phyloP scores from a whole-genome alignment of 2,329 filamentous ascomycete genomes.

The Cytospora mali region DNA sequence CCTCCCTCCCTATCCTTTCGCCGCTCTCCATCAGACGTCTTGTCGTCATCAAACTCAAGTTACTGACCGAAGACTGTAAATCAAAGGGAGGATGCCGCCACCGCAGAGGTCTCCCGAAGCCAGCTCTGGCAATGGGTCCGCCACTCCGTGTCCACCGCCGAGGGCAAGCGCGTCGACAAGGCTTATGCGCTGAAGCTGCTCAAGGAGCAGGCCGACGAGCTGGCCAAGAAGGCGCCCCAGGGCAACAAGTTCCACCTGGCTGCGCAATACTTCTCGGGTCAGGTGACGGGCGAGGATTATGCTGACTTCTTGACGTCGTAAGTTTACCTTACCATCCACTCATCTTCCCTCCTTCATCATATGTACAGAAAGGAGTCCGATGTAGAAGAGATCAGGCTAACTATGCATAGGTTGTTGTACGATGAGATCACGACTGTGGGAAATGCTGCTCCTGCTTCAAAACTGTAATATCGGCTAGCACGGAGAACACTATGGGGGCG shows the following conservation, averaged over 20 bases:
- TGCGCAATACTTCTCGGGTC: slow-evolving; percentile 86
- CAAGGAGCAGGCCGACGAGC: slow-evolving; percentile 78
- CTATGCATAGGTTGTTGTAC: slow-evolving; percentile 69
- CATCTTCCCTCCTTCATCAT: slow-evolving; percentile 21
- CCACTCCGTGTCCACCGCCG: slow-evolving; percentile 72
- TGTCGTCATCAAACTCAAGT: neutral
- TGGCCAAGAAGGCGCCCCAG: slow-evolving; percentile 74
- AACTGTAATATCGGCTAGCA: slow-evolving; percentile 55
- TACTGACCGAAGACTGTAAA: neutral
- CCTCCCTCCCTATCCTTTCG: neutral
- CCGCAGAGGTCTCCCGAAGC: slow-evolving; percentile 89
- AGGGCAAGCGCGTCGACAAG: slow-evolving; percentile 93
- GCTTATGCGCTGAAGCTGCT: slow-evolving; percentile 84
- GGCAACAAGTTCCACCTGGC: slow-evolving; percentile 92
- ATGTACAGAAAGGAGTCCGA: neutral
- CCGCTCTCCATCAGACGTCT: neutral
- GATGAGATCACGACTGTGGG: slow-evolving; percentile 83
- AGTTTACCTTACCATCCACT: slow-evolving; percentile 43
- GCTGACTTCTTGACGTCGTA: slow-evolving; percentile 90
- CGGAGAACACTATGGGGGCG: no score
- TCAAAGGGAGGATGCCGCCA: slow-evolving; percentile 84
- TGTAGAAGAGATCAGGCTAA: slow-evolving; percentile 2
- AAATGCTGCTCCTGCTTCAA: slow-evolving; percentile 61
- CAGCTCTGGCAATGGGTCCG: slow-evolving; percentile 97
- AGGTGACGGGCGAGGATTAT: slow-evolving; percentile 97